These are phyloP conservation scores for Mycena latifolia DNA, from an alignment of 768 basidiomycete species.

Conservation along the genomic window DNA sequence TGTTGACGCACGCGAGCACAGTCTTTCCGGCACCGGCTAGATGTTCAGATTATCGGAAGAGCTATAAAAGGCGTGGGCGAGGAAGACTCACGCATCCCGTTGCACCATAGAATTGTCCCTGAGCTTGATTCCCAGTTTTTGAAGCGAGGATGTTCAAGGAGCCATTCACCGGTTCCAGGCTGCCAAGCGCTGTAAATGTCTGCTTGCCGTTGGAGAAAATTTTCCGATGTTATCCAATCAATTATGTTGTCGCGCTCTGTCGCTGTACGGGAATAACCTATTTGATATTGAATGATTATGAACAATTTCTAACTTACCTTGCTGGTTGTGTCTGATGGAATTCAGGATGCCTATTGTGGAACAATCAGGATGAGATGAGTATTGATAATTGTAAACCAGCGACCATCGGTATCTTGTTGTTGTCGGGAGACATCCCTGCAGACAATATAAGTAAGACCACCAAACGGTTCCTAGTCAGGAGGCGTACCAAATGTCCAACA, in stretches of 20 bases:
- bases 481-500: not conserved
- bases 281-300: not conserved
- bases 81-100: not conserved
- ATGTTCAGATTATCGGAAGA: not conserved
- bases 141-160: not conserved
- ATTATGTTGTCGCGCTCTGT: not conserved
- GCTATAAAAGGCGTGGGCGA: no score
- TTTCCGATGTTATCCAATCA: not conserved
- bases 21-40: constrained; percentile 9
- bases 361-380: no score
- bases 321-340: not conserved
- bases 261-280: not conserved
- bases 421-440: no score
- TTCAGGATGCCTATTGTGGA: no score
- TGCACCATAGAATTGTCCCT: not conserved
- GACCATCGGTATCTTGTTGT: no score
- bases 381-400: no score
- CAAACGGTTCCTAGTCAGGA: no score
- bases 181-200: not conserved
- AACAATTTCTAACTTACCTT: not conserved
- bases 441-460: no score
- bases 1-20: not conserved
- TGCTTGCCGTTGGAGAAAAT: constrained; percentile 1
- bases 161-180: constrained; percentile 8
- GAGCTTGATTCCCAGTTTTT: not conserved